A percentile compares a stretch with the other conserved stretches of the same genome.
These are phyloP conservation scores for Phalaenopsis aphrodite DNA, from an alignment of 106 monocot species.

Conservation along the genomic window DNA sequence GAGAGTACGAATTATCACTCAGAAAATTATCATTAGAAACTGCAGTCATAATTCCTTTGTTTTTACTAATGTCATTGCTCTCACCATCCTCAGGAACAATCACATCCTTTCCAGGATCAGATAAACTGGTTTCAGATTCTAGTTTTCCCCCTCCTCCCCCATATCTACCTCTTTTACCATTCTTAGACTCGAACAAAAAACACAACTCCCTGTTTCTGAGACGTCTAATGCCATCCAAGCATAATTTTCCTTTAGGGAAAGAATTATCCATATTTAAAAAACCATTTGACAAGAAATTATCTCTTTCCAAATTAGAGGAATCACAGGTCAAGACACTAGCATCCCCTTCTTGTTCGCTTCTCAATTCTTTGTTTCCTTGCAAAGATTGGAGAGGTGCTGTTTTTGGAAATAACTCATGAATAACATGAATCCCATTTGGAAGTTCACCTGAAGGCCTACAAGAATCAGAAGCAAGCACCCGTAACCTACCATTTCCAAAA, in stretches of 20 bases:
- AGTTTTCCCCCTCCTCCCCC: neutral
- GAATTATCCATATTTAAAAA: conserved; percentile 5
- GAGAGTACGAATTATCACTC: conserved; percentile 18
- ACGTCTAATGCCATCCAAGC: conserved; percentile 7
- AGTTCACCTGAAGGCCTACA: conserved; percentile 2
- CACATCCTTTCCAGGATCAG: conserved; percentile 10
- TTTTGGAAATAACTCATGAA: conserved; percentile 9
- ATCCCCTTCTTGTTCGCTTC: conserved; percentile 7
- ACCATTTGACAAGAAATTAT: conserved; percentile 7
- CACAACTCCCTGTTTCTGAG: neutral
- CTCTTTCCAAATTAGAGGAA: conserved; percentile 5
- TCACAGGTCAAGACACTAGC: conserved; percentile 13
- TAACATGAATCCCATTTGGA: conserved; percentile 3
- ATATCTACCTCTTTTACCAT: conserved; percentile 9
- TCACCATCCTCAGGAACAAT: conserved; percentile 1
- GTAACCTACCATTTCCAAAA: neutral
- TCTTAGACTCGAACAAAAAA: conserved; percentile 6
- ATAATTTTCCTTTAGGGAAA: conserved; percentile 2
- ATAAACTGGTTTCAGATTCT: conserved; percentile 2
- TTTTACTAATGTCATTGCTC: conserved; percentile 8
- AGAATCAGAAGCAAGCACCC: conserved; percentile 9
- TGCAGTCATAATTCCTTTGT: neutral
- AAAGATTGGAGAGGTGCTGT: neutral
- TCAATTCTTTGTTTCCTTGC: conserved; percentile 6
- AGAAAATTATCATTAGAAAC: neutral